Percentiles rank a stretch among this genome's conserved stretches.
Conservation (phyloP, 495 filamentous ascomycete species). For the Cairneyella variabilis region DNA sequence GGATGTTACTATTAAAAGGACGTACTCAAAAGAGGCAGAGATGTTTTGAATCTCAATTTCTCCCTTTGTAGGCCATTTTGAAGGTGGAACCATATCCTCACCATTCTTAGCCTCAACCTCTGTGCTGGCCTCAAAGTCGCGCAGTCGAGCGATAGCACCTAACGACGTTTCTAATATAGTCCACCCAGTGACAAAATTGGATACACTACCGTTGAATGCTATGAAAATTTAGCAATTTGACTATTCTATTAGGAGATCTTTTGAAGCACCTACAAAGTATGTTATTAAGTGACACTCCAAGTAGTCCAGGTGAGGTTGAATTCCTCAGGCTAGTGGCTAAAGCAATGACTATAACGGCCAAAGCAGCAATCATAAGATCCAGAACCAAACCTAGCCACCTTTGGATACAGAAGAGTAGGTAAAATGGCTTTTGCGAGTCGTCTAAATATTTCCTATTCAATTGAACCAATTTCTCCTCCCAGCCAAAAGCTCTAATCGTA, state of each 20-base stretch:
- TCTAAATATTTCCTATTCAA: slow-evolving; percentile 26
- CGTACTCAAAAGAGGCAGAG: slow-evolving; percentile 30
- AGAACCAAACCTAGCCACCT: slow-evolving; percentile 40
- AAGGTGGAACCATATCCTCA: slow-evolving; percentile 13
- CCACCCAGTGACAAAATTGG: slow-evolving; percentile 40
- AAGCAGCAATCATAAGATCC: slow-evolving; percentile 32
- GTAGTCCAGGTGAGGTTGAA: neutral
- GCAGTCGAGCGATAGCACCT: slow-evolving; percentile 45
- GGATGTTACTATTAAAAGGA: neutral
- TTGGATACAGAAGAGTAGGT: slow-evolving; percentile 43
- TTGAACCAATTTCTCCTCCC: slow-evolving; percentile 20
- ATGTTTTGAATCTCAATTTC: slow-evolving; percentile 30
- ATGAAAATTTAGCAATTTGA: too few relatives aligned
- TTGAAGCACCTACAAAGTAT: neutral
- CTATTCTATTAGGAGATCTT: neutral
- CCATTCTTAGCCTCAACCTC: slow-evolving; percentile 23
- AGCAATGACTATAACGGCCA: slow-evolving; percentile 33
- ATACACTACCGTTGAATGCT: slow-evolving; percentile 39
- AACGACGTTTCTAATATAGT: slow-evolving; percentile 48
- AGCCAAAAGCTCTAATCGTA: slow-evolving; percentile 42
- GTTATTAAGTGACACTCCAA: neutral
- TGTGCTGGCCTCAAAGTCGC: slow-evolving; percentile 34
- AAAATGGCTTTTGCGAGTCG: slow-evolving; percentile 38
- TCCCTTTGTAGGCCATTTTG: slow-evolving; percentile 36
- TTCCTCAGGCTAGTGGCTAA: slow-evolving; percentile 31